Evolutionary conservation across 2,329 filamentous ascomycete species (phyloP).

Genomic region (Orbilia blumenaviensis): DNA sequence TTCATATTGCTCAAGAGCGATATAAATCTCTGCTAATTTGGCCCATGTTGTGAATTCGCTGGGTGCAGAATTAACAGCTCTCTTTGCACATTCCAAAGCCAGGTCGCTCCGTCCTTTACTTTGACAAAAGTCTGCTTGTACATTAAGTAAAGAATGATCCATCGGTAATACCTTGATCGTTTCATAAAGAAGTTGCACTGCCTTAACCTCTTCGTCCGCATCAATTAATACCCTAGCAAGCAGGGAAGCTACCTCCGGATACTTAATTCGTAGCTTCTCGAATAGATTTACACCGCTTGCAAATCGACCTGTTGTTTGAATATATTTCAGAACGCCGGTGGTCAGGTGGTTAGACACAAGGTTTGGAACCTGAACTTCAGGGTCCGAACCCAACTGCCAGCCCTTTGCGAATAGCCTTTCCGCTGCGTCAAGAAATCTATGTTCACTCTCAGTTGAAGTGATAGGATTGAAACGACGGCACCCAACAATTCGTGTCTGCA

Average conservation of each 20-base stretch:
- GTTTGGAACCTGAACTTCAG: constrained; percentile 96
- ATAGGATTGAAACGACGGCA: constrained; percentile 96
- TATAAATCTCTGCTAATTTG: constrained; percentile 89
- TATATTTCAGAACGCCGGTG: constrained; percentile 91
- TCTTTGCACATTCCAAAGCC: constrained; percentile 90
- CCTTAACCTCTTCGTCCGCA: constrained; percentile 96
- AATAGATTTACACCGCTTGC: constrained; percentile 97
- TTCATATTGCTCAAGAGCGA: constrained; percentile 94
- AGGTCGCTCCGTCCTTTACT: constrained; percentile 86
- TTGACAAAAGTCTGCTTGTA: constrained; percentile 89
- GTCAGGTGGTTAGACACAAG: constrained; percentile 89
- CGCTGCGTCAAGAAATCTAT: constrained; percentile 91
- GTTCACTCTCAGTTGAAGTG: constrained; percentile 96
- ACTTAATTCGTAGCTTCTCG: constrained; percentile 89
- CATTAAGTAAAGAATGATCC: constrained; percentile 96
- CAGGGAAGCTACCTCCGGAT: constrained; percentile 92
- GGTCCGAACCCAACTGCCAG: constrained; percentile 95
- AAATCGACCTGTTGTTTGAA: constrained; percentile 92
- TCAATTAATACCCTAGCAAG: constrained; percentile 90
- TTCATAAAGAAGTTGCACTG: constrained; percentile 85
- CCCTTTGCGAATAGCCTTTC: constrained; percentile 95
- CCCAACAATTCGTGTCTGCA: constrained; percentile 96
- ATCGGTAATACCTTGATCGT: constrained; percentile 91
- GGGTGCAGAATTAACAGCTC: constrained; percentile 91
- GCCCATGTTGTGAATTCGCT: constrained; percentile 99